Evolutionary conservation across 495 filamentous ascomycete genomes (phyloP), one percentile per base, ranked within the genome.

Genomic region (Xylaria sp.): DNA sequence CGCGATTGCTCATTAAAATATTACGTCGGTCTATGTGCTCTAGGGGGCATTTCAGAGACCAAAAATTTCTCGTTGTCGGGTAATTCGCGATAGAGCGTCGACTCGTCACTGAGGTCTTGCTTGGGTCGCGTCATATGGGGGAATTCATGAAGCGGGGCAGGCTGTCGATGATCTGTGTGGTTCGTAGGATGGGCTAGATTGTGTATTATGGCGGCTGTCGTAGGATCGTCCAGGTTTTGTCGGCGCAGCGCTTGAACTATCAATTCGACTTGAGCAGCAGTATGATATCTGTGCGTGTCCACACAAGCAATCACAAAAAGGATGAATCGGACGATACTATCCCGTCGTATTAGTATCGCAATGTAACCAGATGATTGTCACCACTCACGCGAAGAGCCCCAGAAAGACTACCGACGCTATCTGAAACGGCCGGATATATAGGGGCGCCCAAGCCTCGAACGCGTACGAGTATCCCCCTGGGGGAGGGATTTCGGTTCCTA

Each of bases 231-330:
- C 2, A 50, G 5, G 12, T 69, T 69, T 14, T 52, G 57, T 29
- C 33, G 53, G 5, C 57, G 67, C 3, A 69, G 43, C 26, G 67
- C 67, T 37, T 52, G 55, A 41, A 52, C 57, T 50, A 61, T 61
- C 57, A 59, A 12, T 26, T 68, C 29, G 0, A 68, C 43, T 17
- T 68, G 52, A 17, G 48, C 55, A 6, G 66, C 55, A 3, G 35
- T 58, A 7, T 52, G 53, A 37, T 61, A 44, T 40, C 43, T 17
- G 5, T 69, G 41, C 31, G 67, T 69, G 12, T 69, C 67, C 29
- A 69, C 31, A 40, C 55, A 50, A 17, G 55, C 67, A 3, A 61
- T 48, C 17, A 69, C 57, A 31, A 69, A 69, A 33, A 69, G 67
- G 19, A 50, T 61, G 55, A 69, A 61, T 19, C 67, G 67, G 12